phyloP scores from a whole-genome alignment of 352 stramenopile genomes.

The Globisporangium megalacanthum region DNA sequence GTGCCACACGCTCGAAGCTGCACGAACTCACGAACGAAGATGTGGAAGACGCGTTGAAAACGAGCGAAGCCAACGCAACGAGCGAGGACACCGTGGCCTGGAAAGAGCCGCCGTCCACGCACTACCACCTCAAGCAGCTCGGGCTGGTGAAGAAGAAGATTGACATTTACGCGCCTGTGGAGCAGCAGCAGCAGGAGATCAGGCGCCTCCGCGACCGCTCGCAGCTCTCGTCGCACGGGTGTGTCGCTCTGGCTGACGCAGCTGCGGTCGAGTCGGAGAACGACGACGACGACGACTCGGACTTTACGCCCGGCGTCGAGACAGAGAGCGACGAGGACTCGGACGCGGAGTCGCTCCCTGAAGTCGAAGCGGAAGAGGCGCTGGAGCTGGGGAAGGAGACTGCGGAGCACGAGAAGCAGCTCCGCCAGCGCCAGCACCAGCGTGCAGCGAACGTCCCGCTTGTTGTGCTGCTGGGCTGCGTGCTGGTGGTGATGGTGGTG shows the following conservation, averaged over 20 bases:
- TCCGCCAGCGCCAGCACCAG: conserved; percentile 1
- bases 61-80: no score
- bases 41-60: background rate
- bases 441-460: conserved; percentile 17
- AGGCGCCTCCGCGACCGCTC: conserved; percentile 50
- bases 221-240: conserved; percentile 38
- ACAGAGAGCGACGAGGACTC: conserved; percentile 32
- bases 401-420: conserved; percentile 26
- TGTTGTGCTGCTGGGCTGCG: conserved; percentile 27
- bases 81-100: no score
- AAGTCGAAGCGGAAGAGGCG: conserved; percentile 45
- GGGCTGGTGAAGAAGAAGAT: conserved; percentile 62
- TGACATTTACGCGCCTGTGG: conserved; percentile 70
- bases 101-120: conserved; percentile 33
- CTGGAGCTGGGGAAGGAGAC: conserved; percentile 35
- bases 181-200: conserved; percentile 62
- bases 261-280: conserved; percentile 47
- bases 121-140: conserved; percentile 80
- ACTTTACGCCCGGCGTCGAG: conserved; percentile 36
- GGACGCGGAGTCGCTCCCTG: conserved; percentile 31
- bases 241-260: conserved; percentile 23
- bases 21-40: conserved; percentile 23
- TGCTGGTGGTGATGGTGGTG: conserved; percentile 41
- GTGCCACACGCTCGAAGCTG: conserved; percentile 31
- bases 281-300: conserved; percentile 64